Percentiles rank a stretch among this genome's conserved stretches.
Conservation (phyloP, 2,329 filamentous ascomycete species). For the Colletotrichum sp. region DNA sequence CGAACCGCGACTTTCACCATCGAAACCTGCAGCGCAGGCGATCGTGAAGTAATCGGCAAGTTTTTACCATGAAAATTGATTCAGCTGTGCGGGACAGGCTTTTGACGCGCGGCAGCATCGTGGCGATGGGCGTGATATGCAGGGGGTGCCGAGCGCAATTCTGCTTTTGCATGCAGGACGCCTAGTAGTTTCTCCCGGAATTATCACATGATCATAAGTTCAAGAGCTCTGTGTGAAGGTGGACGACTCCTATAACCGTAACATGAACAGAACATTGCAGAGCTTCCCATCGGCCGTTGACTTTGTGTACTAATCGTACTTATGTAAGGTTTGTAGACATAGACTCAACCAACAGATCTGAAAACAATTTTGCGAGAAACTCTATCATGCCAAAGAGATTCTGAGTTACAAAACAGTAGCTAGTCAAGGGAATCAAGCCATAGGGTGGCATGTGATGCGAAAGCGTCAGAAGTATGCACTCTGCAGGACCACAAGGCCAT, state of each 20-base stretch:
- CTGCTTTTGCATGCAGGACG: background rate
- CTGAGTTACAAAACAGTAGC: too few species aligned
- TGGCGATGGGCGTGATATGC: background rate
- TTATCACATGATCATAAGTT: background rate
- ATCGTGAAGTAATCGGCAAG: background rate
- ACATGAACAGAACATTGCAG: too few species aligned
- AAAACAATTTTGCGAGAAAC: fast-evolving
- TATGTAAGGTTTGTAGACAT: background rate
- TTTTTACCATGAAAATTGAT: fast-evolving
- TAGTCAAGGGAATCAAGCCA: fast-evolving
- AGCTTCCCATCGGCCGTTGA: background rate
- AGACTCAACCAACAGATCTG: background rate
- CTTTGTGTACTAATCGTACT: background rate
- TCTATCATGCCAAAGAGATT: background rate
- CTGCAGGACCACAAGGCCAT: background rate
- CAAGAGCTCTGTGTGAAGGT: fast-evolving
- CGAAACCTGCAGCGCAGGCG: too few species aligned
- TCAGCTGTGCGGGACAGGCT: too few species aligned
- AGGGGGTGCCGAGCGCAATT: background rate
- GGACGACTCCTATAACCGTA: too few species aligned
- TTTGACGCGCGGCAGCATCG: background rate
- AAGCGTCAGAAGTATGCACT: background rate
- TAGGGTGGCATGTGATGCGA: background rate
- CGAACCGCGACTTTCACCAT: too few species aligned
- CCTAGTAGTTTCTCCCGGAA: fast-evolving